Evolutionary conservation across 441 rosid genomes (phyloP), one percentile per base, ranked within the genome.

Genomic region (Kokia cookei): DNA sequence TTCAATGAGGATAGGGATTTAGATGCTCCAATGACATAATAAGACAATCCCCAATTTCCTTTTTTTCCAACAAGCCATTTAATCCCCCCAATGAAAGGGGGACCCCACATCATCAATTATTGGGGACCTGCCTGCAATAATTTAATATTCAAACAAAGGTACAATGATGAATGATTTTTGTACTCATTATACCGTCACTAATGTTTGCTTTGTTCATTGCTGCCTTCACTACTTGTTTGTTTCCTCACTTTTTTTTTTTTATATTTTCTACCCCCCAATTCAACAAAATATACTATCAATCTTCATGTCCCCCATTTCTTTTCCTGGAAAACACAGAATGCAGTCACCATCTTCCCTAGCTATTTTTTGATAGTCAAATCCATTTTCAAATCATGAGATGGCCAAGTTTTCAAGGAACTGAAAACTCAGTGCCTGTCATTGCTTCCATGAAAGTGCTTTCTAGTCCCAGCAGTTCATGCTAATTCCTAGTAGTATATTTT

Each of bases 81-180:
- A 66, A 58, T 45, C 17, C 55, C 35, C 35, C 5, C 5, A 29
- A 29, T 29, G 5, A 29, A 24, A 8, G 4, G 14, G 57, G 53
- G 53, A 14, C 72, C 75, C 72, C 67, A 4, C 40, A 37, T 37
- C 40, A 54, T 57, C 76, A 72, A 77, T 77, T 47, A 66, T 72
- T 48, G 76, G 62, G 40, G 53, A n/a, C 73, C 72, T 10, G 27
- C 59, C 7, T 24, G 15, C 54, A 76, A 22, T 65, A 65, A 65
- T 65, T 58, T 58, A 69, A 58, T 59, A 51, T 29, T 6, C n/a
- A 5, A 29, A 43, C 62, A 24, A 75, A 37, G 54, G 48, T 69
- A 68, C 77, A 45, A 15, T 48, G 62, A 62, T 50, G 11, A n/a
- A 14, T 32, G 47, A 13, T 13, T 26, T 69, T n/a, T 19, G 32